Evolutionary conservation across 129 eudicot species (phyloP), one percentile per base, ranked within the genome.

Genomic region (Saposhnikovia divaricata): DNA sequence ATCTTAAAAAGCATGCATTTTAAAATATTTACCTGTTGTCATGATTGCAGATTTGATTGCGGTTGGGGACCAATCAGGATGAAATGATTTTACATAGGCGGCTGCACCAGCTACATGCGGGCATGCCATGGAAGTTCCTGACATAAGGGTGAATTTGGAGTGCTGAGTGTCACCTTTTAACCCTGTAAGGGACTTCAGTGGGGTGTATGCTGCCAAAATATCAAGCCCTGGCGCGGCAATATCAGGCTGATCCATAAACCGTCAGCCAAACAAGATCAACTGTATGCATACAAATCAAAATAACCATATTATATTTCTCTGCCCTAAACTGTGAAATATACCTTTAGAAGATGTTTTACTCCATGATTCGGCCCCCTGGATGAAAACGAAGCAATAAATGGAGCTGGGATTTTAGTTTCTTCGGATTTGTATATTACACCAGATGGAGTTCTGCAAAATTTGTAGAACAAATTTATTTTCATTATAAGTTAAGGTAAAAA

Each of bases 61-160:
- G 3, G 98, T 91, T 0, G 98, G 97, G 80, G 98, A 94, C 98
- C 98, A 94, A 44, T 81, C 77, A 68, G 97, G 96, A 76, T 86
- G 93, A 80, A 94, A 94, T 15, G 98, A 94, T 79, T 91, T 94
- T 77, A 94, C 98, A 25, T 91, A 94, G 50, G 98, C 98, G 10
- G 92, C 97, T 5, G 83, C 85, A 27, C 98, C 98, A 4, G 87
- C 88, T 74, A 88, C 98, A 53, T 94, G 98, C 2, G 98, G 98
- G 83, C 98, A 91, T 38, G 98, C 89, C 98, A 94, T 94, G 47
- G 98, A 94, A 76, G 98, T 94, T 43, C 98, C 98, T 9, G 97
- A 94, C 96, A 94, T 94, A 83, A 94, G 76, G 74, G 90, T 90
- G 82, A 94, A 92, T 78, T 91, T 89, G 7, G 98, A 89, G 77